These are phyloP conservation scores for Colletotrichum karsti DNA, from an alignment of 2,329 filamentous ascomycete species.

Conservation along the genomic window DNA sequence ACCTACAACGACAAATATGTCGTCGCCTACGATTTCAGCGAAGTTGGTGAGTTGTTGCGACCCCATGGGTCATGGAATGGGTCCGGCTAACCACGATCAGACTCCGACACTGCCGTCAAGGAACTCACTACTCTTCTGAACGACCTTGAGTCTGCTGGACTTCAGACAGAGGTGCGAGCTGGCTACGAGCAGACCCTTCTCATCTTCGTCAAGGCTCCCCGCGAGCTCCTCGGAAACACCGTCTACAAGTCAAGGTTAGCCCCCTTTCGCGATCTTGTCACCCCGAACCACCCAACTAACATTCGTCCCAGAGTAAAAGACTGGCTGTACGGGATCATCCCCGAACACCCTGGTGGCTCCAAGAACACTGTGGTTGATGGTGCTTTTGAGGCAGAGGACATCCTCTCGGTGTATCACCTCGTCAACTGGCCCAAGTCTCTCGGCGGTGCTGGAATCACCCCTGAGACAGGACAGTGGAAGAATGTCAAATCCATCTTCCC, in stretches of 20 bases:
- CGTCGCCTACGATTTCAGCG: conserved; percentile 46
- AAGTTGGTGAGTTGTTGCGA: conserved; percentile 38
- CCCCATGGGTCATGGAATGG: background rate
- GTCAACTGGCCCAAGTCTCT: conserved; percentile 65
- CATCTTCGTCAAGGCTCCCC: conserved; percentile 71
- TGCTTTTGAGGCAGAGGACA: conserved; percentile 69
- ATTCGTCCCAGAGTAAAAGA: conserved; percentile 68
- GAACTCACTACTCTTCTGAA: conserved; percentile 58
- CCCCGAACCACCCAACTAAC: background rate
- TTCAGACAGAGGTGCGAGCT: conserved; percentile 76
- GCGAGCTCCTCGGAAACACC: conserved; percentile 69
- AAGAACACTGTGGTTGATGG: conserved; percentile 60
- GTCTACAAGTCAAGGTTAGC: conserved; percentile 72
- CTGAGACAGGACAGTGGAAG: conserved; percentile 65
- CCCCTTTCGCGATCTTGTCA: background rate
- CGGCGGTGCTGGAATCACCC: conserved; percentile 71
- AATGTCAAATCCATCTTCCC: conserved; percentile 70
- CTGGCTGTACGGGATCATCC: conserved; percentile 76
- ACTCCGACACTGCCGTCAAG: conserved; percentile 41
- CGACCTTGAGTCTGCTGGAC: conserved; percentile 68
- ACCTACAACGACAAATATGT: conserved; percentile 49
- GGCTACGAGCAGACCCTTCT: conserved; percentile 74
- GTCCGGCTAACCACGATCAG: conserved; percentile 30
- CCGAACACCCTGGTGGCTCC: conserved; percentile 67
- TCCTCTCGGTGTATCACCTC: conserved; percentile 76